Conservation (phyloP, 768 basidiomycete genomes). For the Gelatoporia subvermispora region DNA sequence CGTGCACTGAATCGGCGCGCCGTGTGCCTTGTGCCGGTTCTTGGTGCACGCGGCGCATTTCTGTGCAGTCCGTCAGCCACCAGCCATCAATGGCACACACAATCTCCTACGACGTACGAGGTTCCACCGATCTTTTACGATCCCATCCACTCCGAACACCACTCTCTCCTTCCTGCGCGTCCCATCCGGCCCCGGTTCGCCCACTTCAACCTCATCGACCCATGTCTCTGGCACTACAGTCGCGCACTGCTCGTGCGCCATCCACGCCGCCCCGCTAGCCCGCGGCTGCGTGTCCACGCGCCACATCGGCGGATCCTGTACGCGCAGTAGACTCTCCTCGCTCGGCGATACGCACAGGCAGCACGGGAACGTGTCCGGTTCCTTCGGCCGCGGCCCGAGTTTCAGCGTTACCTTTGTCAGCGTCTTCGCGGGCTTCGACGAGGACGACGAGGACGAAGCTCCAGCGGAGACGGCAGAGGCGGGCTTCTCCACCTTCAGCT, state of each 20-base stretch:
- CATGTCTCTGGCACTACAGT: conserved; percentile 87
- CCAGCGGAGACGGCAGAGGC: conserved; percentile 11
- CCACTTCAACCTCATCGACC: conserved; percentile 64
- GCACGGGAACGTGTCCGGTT: conserved; percentile 56
- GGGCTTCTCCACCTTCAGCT: conserved; percentile 23
- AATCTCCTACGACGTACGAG: conserved; percentile 58
- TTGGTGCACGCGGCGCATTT: conserved; percentile 90
- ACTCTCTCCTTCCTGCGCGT: conserved; percentile 37
- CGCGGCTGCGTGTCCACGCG: conserved; percentile 41
- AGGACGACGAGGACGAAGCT: conserved; percentile 3
- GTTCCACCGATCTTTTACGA: conserved; percentile 91
- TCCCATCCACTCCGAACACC: conserved; percentile 82
- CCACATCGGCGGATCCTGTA: conserved; percentile 61
- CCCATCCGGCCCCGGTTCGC: conserved; percentile 26
- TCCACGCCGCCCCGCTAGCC: conserved; percentile 42
- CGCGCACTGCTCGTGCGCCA: conserved; percentile 80
- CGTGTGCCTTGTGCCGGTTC: conserved; percentile 58
- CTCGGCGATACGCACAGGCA: conserved; percentile 60
- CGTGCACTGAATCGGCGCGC: conserved; percentile 87
- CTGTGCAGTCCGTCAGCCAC: conserved; percentile 32
- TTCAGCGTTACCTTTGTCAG: conserved; percentile 55
- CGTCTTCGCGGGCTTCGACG: conserved; percentile 4
- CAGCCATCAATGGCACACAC: not conserved
- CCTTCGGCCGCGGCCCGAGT: conserved; percentile 56
- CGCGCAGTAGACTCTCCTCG: conserved; percentile 52